phyloP scores from a whole-genome alignment of 148 eudicot genomes.

The Rhododendron griersonianum region DNA sequence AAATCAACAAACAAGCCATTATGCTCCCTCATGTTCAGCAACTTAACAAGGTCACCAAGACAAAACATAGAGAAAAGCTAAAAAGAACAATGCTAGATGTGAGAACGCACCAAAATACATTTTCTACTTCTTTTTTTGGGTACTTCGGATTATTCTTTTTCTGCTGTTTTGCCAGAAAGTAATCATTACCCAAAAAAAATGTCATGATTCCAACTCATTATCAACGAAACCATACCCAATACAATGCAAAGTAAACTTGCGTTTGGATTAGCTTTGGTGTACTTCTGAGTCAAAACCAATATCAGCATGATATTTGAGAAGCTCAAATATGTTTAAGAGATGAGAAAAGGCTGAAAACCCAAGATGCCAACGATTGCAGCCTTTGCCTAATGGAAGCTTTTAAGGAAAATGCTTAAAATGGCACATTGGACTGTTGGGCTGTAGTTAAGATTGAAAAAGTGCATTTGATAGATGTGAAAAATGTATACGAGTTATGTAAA shows the following conservation, averaged over 20 bases:
- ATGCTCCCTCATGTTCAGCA: not conserved
- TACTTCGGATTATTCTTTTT: too few relatives aligned
- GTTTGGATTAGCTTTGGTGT: not conserved
- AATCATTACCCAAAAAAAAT: not conserved
- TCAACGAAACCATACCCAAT: not conserved
- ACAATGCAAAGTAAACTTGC: not conserved
- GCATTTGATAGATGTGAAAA: not conserved
- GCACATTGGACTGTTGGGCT: not conserved
- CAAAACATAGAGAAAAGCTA: not conserved
- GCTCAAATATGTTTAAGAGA: not conserved
- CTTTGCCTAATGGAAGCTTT: not conserved
- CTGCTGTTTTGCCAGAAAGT: not conserved
- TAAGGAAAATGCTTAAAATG: not conserved
- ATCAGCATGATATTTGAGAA: not conserved
- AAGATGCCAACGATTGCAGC: not conserved
- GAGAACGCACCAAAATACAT: not conserved
- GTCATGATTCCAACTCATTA: not conserved
- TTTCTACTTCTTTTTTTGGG: not conserved
- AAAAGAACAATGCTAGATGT: not conserved
- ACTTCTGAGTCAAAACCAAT: not conserved
- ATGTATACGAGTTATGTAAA: not conserved
- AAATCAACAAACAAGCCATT: not conserved
- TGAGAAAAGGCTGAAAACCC: not conserved
- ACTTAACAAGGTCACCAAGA: not conserved
- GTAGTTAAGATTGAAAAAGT: not conserved